These are phyloP conservation scores for Theobroma grandiflorum DNA, from an alignment of 441 rosid species.

Conservation along the genomic window DNA sequence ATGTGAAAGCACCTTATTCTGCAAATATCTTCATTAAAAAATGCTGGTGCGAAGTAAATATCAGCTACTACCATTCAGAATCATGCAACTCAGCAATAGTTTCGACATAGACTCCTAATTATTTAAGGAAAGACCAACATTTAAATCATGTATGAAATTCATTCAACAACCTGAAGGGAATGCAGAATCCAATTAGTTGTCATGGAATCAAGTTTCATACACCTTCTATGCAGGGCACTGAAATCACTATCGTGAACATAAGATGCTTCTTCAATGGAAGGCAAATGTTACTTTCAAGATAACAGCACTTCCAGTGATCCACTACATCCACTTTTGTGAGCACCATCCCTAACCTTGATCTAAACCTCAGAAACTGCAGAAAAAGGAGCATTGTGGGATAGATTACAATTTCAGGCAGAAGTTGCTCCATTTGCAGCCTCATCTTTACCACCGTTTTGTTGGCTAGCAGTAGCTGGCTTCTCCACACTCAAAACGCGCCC, in stretches of 20 bases:
- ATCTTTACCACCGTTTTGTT: conserved; percentile 26
- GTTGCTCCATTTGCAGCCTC: conserved; percentile 26
- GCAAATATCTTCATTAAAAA: not conserved
- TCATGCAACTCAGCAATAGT: not conserved
- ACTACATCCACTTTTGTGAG: not conserved
- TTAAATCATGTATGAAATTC: not conserved
- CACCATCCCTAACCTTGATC: not conserved
- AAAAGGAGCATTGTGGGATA: not conserved
- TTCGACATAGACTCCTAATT: not conserved
- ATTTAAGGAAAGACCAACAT: not conserved
- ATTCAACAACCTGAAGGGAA: not conserved
- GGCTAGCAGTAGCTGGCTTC: conserved; percentile 34
- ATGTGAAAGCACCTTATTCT: not conserved
- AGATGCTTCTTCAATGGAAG: not conserved
- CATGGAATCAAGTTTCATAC: not conserved
- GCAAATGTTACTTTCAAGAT: not conserved
- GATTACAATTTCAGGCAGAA: conserved; percentile 20
- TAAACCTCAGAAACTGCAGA: not conserved
- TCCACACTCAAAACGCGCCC: conserved; percentile 58
- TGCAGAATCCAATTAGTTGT: not conserved
- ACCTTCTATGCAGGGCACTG: not conserved
- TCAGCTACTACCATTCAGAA: not conserved
- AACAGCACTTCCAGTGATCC: not conserved
- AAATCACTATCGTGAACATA: not conserved
- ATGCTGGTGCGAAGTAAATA: not conserved